Evolutionary conservation across 2,329 filamentous ascomycete species (phyloP).

Genomic region (Stagonosporopsis tanaceti): DNA sequence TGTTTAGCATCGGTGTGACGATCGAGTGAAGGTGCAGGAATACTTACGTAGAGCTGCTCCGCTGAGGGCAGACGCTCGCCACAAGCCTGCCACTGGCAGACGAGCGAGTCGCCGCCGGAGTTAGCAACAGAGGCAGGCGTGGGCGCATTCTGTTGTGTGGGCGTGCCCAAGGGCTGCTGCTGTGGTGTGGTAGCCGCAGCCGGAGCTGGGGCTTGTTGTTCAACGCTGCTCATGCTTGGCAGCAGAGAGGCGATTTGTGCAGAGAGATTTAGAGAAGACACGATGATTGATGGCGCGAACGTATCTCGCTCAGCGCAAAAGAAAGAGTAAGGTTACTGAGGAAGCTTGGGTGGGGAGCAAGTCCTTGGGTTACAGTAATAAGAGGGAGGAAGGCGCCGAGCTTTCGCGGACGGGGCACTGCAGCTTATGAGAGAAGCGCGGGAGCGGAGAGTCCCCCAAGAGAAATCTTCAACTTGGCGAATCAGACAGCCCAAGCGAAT

Average conservation of each 20-base stretch:
- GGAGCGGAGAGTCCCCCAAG: too few species aligned
- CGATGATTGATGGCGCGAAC: slow-evolving; percentile 22
- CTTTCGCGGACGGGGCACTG: slow-evolving; percentile 16
- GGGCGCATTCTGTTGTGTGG: slow-evolving; percentile 44
- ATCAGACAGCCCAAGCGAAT: too few species aligned
- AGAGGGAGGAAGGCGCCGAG: slow-evolving; percentile 20
- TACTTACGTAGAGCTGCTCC: slow-evolving; percentile 69
- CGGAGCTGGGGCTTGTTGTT: slow-evolving; percentile 32
- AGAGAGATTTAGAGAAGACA: slow-evolving; percentile 16
- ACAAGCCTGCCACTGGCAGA: slow-evolving; percentile 70
- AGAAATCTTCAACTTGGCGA: too few species aligned
- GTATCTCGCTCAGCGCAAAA: slow-evolving; percentile 23
- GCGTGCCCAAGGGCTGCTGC: slow-evolving; percentile 42
- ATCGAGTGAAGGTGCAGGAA: slow-evolving; percentile 2
- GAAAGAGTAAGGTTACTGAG: slow-evolving; percentile 9
- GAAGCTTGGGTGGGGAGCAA: slow-evolving; percentile 15
- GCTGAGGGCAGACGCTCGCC: slow-evolving; percentile 66
- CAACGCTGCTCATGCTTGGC: slow-evolving; percentile 28
- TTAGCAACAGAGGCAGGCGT: slow-evolving; percentile 41
- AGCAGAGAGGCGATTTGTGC: slow-evolving; percentile 20
- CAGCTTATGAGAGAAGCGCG: slow-evolving; percentile 17
- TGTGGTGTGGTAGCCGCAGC: slow-evolving; percentile 40
- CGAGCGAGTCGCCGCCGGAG: slow-evolving; percentile 54
- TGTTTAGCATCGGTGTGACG: slow-evolving; percentile 25
- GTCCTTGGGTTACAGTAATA: slow-evolving; percentile 16